Percentiles rank a stretch among this genome's conserved stretches.
phyloP scores from a whole-genome alignment of 768 basidiomycete species.

The Roridomyces roridus region DNA sequence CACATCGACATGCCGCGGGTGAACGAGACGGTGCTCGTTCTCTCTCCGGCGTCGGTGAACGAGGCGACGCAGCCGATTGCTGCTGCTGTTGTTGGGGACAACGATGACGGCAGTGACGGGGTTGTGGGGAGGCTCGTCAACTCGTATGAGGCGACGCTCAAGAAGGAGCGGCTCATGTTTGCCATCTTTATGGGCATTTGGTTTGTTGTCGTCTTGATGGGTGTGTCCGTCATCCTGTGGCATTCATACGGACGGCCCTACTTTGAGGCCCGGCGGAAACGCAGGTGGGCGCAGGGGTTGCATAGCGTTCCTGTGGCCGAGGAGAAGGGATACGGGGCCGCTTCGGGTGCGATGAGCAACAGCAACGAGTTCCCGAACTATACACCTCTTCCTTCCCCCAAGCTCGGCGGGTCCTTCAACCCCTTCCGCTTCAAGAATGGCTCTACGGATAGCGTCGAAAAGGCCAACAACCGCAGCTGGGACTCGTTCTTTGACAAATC shows the following conservation, averaged over 20 bases:
- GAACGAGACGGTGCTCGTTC: constrained; percentile 74
- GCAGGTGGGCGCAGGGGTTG: constrained; percentile 59
- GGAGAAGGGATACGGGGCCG: constrained; percentile 46
- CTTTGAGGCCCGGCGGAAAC: constrained; percentile 53
- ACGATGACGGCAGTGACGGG: constrained; percentile 56
- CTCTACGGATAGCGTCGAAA: constrained; percentile 2
- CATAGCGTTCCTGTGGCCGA: constrained; percentile 39
- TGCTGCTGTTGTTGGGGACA: constrained; percentile 76
- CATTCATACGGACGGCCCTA: constrained; percentile 62
- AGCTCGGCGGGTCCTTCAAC: constrained; percentile 17
- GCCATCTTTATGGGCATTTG: constrained; percentile 83
- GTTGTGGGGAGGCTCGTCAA: constrained; percentile 77
- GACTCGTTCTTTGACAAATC: constrained; percentile 21
- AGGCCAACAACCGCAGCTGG: constrained; percentile 24
- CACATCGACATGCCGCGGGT: constrained; percentile 81
- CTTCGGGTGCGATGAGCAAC: constrained; percentile 13
- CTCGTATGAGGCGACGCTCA: constrained; percentile 72
- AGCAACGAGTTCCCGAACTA: constrained; percentile 11
- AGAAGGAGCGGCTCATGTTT: constrained; percentile 87
- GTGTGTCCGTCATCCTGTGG: constrained; percentile 71
- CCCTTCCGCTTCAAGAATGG: constrained; percentile 13
- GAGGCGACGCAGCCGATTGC: constrained; percentile 84
- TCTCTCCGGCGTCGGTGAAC: constrained; percentile 73
- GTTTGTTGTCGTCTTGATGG: constrained; percentile 85
- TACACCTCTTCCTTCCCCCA: constrained; percentile 14